Percentiles rank a stretch among this genome's conserved stretches.
These are phyloP conservation scores for Aspergillus ostianus DNA, from an alignment of 495 filamentous ascomycete species.

Conservation along the genomic window DNA sequence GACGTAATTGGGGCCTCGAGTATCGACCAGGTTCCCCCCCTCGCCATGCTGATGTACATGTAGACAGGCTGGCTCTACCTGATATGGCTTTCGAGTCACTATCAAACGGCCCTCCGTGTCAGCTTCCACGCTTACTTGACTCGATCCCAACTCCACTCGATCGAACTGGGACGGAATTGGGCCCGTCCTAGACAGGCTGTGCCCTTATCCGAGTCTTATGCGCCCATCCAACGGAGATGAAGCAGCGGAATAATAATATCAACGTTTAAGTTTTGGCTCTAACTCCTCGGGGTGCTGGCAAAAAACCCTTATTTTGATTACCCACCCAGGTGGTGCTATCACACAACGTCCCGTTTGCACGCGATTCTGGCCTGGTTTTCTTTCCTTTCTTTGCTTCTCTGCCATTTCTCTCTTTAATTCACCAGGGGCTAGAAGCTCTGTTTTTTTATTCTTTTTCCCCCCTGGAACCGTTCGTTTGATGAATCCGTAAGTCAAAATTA, in stretches of 20 bases:
- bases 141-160: slow-evolving; percentile 4
- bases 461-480: slow-evolving; percentile 2
- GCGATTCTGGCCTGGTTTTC: slow-evolving; percentile 12
- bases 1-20: background rate
- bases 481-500: slow-evolving; percentile 20
- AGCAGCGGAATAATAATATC: slow-evolving; percentile 22
- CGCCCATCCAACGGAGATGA: slow-evolving; percentile 16
- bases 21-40: background rate
- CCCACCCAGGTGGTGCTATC: slow-evolving; percentile 18
- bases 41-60: background rate
- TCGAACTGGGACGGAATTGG: background rate
- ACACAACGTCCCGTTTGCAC: slow-evolving; percentile 10
- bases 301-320: slow-evolving; percentile 25
- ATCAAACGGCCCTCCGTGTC: slow-evolving; percentile 20
- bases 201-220: slow-evolving; percentile 9
- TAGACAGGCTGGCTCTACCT: background rate
- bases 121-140: slow-evolving; percentile 22
- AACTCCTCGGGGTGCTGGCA: slow-evolving; percentile 21
- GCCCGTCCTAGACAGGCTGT: slow-evolving; percentile 13
- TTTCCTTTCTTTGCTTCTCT: slow-evolving; percentile 10
- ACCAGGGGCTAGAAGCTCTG: slow-evolving; percentile 26
- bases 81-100: background rate
- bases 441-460: slow-evolving; percentile 13
- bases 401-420: slow-evolving; percentile 10
- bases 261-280: slow-evolving; percentile 23